These are phyloP conservation scores for Cicer bijugum DNA, from an alignment of 306 rosid genomes.

Conservation along the genomic window DNA sequence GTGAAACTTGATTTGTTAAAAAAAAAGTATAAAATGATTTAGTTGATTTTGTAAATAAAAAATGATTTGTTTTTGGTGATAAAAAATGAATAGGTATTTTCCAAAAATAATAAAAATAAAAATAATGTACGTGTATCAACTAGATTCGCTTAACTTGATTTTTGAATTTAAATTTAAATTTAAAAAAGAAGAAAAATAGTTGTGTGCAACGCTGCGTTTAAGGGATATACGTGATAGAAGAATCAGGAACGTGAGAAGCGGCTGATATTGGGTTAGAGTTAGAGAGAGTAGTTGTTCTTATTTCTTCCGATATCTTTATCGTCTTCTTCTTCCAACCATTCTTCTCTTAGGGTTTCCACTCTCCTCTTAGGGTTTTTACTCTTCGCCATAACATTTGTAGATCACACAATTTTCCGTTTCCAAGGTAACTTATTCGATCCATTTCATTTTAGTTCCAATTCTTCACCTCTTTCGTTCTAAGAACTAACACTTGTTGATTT, in stretches of 20 bases:
- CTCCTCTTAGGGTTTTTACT: conserved; percentile 36
- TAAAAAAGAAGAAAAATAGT: neutral
- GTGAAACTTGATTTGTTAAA: no score
- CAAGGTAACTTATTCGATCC: conserved; percentile 27
- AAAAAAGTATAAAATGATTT: no score
- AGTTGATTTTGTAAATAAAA: no score
- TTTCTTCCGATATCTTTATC: conserved; percentile 24
- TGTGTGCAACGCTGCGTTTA: conserved; percentile 38
- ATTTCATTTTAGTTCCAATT: neutral
- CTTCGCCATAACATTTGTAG: neutral
- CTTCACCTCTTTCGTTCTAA: neutral
- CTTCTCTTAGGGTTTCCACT: conserved; percentile 46
- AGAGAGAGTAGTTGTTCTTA: neutral
- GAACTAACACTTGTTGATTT: neutral
- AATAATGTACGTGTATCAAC: no score
- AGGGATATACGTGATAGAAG: conserved; percentile 35
- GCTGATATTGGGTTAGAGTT: conserved; percentile 37
- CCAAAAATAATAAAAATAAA: no score
- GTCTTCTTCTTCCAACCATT: neutral
- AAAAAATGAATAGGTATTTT: no score
- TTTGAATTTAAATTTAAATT: neutral
- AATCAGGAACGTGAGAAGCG: conserved; percentile 46
- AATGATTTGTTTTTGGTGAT: no score
- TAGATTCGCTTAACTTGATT: neutral
- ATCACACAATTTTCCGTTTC: neutral